Conservation (phyloP, 2,329 filamentous ascomycete genomes). For the Penicillium sp. region DNA sequence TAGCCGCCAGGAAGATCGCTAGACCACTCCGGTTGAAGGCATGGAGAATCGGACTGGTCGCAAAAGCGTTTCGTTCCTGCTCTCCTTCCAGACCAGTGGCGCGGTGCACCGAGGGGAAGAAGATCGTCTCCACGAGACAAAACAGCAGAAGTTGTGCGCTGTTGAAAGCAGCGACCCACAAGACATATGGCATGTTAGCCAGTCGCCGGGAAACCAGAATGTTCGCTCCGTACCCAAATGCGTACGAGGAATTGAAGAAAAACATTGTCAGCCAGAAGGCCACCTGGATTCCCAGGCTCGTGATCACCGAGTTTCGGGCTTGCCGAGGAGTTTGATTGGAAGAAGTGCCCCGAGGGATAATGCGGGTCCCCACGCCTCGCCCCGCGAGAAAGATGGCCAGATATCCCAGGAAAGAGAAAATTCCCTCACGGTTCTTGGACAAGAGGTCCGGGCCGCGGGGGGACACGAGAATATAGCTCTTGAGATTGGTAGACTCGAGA, state of each 20-base stretch:
- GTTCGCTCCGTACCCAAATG: slow-evolving; percentile 58
- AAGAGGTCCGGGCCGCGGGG: slow-evolving; percentile 67
- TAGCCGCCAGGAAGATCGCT: slow-evolving; percentile 77
- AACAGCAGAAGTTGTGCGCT: slow-evolving; percentile 73
- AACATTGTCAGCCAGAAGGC: slow-evolving; percentile 66
- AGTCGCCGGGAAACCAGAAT: slow-evolving; percentile 78
- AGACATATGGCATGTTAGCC: slow-evolving; percentile 86
- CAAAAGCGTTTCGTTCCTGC: slow-evolving; percentile 56
- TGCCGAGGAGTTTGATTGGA: slow-evolving; percentile 38
- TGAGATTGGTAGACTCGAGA: slow-evolving; percentile 71
- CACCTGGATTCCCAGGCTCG: slow-evolving; percentile 60
- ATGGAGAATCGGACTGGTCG: slow-evolving; percentile 73
- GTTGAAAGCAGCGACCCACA: slow-evolving; percentile 93
- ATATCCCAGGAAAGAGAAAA: slow-evolving; percentile 94
- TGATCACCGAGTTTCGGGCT: slow-evolving; percentile 53
- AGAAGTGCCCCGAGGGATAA: slow-evolving; percentile 60
- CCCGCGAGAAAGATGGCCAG: slow-evolving; percentile 90
- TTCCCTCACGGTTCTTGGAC: slow-evolving; percentile 85
- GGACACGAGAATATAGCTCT: slow-evolving; percentile 74
- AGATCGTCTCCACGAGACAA: slow-evolving; percentile 67
- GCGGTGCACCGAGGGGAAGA: slow-evolving; percentile 68
- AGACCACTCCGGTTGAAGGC: slow-evolving; percentile 88
- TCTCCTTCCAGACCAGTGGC: slow-evolving; percentile 52
- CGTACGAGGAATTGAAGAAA: slow-evolving; percentile 59
- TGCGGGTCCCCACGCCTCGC: slow-evolving; percentile 72